These are phyloP conservation scores for Metarhizium album DNA, from an alignment of 2,329 filamentous ascomycete genomes.

Conservation along the genomic window DNA sequence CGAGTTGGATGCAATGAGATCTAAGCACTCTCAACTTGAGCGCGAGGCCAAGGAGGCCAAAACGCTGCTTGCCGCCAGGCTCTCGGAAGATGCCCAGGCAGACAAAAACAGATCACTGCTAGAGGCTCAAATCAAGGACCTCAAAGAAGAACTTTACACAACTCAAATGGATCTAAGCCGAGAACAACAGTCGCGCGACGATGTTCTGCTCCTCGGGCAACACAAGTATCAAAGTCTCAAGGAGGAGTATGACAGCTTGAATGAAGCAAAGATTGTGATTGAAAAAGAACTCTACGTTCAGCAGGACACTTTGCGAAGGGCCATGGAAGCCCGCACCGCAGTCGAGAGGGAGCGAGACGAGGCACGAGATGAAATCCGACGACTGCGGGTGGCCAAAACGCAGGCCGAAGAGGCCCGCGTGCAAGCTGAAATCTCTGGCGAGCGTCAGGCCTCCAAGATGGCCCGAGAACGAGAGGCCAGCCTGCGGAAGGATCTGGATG, in stretches of 20 bases:
- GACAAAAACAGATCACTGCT: slow-evolving; percentile 71
- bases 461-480: slow-evolving; percentile 72
- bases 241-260: slow-evolving; percentile 75
- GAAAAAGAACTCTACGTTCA: slow-evolving; percentile 97
- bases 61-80: slow-evolving; percentile 71
- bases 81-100: slow-evolving; percentile 82
- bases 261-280: slow-evolving; percentile 92
- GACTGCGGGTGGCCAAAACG: slow-evolving; percentile 70
- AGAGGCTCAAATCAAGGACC: slow-evolving; percentile 74
- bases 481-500: slow-evolving; percentile 69
- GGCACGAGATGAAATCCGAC: slow-evolving; percentile 74
- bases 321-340: slow-evolving; percentile 66
- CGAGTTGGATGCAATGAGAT: slow-evolving; percentile 75
- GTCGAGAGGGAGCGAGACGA: slow-evolving; percentile 86
- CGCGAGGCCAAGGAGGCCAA: slow-evolving; percentile 85
- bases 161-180: slow-evolving; percentile 81
- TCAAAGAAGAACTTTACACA: slow-evolving; percentile 77
- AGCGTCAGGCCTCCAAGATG: slow-evolving; percentile 65
- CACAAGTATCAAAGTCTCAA: slow-evolving; percentile 77
- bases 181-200: slow-evolving; percentile 86
- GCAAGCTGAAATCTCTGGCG: slow-evolving; percentile 69
- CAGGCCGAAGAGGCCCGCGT: slow-evolving; percentile 78
- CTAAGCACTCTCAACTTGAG: slow-evolving; percentile 73
- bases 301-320: slow-evolving; percentile 79
- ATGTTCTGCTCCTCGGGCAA: slow-evolving; percentile 81